Evolutionary conservation across 75 land plant species (phyloP), one percentile per base, ranked within the genome.

Genomic region (Picea sitchensis): DNA sequence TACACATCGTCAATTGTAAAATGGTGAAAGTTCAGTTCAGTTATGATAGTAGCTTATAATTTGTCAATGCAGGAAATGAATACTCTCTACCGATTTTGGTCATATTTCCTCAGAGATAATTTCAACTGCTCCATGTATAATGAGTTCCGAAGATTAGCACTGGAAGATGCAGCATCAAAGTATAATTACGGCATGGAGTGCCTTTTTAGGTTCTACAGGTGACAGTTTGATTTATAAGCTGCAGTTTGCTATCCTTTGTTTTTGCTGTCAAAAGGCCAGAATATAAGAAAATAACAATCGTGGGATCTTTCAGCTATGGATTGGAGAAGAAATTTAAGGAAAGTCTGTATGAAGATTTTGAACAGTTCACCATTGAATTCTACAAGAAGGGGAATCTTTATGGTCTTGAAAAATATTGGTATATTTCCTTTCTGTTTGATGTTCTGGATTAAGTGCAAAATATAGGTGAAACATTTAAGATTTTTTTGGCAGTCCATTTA

Each of bases 331-430:
- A 90, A 79, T 98, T 91, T 83, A 88, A 85, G 79, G 94, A 90
- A 67, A 92, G 89, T 58, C 85, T 98, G 38, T 95, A 95, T 77
- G 84, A 88, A n/a, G 98, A 98, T 83, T 98, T 98, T 92, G 99
- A 95, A 79, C 83, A 92, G 80, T 87, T 93, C 8, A 90, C 98
- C 0, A 82, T 95, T 74, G 94, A 95, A 44, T 93, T 92, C 62
- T 95, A 92, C 73, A 82, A 84, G 23, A 93, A 89, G 73, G 99
- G 99, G 65, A 93, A 92, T 81, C 89, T 98, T 51, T 98, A 98
- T 84, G 99, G 99, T 61, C 93, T 98, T n/a, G 99, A 98, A 82
- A 93, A 98, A 87, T 98, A 98, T 80, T 95, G 99, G 99, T 98
- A 88, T 77, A 0, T 65, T 58, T 64, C 12, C 17, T 58, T 21